Base-by-base conservation (phyloP, 2,329 filamentous ascomycete species). In the Talaromyces sp. region DNA sequence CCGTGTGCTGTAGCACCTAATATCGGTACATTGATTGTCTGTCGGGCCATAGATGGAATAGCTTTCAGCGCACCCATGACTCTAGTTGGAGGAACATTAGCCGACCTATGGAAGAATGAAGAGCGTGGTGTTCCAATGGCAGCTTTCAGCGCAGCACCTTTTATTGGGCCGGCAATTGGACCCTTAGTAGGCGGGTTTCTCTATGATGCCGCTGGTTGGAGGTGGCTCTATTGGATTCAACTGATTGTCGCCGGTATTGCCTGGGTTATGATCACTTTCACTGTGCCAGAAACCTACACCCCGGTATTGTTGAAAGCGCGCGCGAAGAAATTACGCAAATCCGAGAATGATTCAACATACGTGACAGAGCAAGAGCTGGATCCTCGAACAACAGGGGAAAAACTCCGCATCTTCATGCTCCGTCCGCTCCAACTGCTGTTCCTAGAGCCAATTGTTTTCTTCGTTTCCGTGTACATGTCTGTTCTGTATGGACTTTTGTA, bases 171-270 rank as follows among this genome's bases (percentile, higher is more conserved):
- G 55, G 90, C 89, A 1, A 87, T 90, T 65, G 89, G 89, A 63
- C 89, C 89, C 8, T 81, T 96, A 0, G 83, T 88, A 7, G 92
- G 92, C 66, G 92, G 91, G 11, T 96, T 87, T 71, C 80, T 95
- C 1, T 82, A 84, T 8, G 88, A 92, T 67, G 84, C 83, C 0
- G 76, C 80, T 0, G 88, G 88, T 42, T 95, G 91, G 91, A 80
- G 91, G 66, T 95, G 90, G 90, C 80, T 95, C 0, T 95, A 95
- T 78, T 93, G 90, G 88, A 85, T 96, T 67, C 91, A 93, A 70
- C 80, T 95, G 11, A 96, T 96, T 69, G 72, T 95, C 13, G 80
- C 89, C 28, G 86, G 81, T 15, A 71, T 88, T 55, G 84, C 88
- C 67, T 95, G 89, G 85, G 63, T 89, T 19, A 72, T 93, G 63